A percentile compares a stretch with the other conserved stretches of the same genome.
phyloP scores from a whole-genome alignment of 2,329 filamentous ascomycete genomes.

The Chalaropsis ovoidea region DNA sequence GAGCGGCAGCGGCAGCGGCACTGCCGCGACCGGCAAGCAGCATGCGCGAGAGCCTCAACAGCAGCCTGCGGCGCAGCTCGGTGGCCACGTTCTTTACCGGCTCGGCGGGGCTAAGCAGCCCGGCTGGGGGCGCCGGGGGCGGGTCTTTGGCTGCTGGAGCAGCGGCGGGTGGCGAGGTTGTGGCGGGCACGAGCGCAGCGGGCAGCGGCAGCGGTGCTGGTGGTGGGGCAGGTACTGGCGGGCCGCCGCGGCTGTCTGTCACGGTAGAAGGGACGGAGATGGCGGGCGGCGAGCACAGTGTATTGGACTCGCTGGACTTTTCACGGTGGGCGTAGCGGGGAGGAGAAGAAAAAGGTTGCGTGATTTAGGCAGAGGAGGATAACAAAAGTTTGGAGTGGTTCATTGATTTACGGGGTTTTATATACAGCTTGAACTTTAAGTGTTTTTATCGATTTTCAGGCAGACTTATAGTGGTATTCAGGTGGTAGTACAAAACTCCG shows the following conservation, averaged over 20 bases:
- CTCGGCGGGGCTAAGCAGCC: not conserved
- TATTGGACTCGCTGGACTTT: constrained; percentile 41
- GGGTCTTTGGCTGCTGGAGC: not conserved
- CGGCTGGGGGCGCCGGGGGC: not conserved
- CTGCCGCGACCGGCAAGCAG: constrained; percentile 38
- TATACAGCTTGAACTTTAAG: no score
- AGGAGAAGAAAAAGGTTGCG: not conserved
- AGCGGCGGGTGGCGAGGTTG: constrained; percentile 48
- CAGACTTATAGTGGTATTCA: no score
- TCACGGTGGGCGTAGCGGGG: constrained; percentile 39
- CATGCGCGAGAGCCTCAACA: constrained; percentile 51
- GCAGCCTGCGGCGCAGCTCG: constrained; percentile 50
- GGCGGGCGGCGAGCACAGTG: constrained; percentile 30
- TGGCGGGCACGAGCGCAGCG: constrained; percentile 44
- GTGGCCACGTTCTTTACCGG: constrained; percentile 53
- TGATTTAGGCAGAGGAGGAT: not conserved
- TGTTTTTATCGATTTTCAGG: no score
- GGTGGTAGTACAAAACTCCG: no score
- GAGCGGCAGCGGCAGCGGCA: constrained; percentile 27
- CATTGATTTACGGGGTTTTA: not conserved
- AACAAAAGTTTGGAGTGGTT: constrained; percentile 5
- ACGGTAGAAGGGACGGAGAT: constrained; percentile 48
- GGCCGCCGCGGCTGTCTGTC: constrained; percentile 31
- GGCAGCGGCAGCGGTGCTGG: constrained; percentile 46
- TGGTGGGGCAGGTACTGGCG: constrained; percentile 26